Conservation (phyloP, 371 early-diverging fungal species). For the Chytridium lagenaria region DNA sequence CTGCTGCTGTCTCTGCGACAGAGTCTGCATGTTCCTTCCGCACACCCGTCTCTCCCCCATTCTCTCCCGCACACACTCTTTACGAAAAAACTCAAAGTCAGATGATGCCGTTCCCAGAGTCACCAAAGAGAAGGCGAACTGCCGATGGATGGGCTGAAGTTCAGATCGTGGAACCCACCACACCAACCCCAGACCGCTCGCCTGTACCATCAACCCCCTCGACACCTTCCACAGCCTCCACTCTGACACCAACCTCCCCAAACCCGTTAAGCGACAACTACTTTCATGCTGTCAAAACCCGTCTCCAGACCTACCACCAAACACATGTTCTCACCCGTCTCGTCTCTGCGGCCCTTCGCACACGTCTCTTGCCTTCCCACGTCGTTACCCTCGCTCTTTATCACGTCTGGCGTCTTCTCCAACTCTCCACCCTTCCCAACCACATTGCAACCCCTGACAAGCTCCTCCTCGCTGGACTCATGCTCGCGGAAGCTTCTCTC, state of each 20-base stretch:
- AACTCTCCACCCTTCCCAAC: neutral
- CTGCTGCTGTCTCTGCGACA: neutral
- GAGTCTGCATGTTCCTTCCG: neutral
- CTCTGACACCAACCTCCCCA: neutral
- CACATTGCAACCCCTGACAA: neutral
- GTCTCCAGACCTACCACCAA: neutral
- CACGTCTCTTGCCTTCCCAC: neutral
- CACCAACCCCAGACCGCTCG: neutral
- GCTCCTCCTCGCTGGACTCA: conserved; percentile 8
- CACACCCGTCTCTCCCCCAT: neutral
- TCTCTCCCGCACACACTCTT: neutral
- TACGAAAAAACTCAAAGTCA: no score
- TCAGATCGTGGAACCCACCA: no score
- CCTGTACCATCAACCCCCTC: neutral
- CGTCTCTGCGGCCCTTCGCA: neutral
- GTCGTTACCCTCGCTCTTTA: conserved; percentile 9
- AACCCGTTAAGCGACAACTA: neutral
- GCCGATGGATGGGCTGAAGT: no score
- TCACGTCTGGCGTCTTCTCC: neutral
- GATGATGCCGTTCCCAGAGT: no score
- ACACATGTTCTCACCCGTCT: neutral
- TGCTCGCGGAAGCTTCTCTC: neutral
- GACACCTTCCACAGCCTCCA: neutral
- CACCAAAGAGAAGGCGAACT: no score
- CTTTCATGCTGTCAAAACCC: neutral